Base-by-base conservation (phyloP, 805 yeast genomes). In the Saccharomyces kudriavzevii region DNA sequence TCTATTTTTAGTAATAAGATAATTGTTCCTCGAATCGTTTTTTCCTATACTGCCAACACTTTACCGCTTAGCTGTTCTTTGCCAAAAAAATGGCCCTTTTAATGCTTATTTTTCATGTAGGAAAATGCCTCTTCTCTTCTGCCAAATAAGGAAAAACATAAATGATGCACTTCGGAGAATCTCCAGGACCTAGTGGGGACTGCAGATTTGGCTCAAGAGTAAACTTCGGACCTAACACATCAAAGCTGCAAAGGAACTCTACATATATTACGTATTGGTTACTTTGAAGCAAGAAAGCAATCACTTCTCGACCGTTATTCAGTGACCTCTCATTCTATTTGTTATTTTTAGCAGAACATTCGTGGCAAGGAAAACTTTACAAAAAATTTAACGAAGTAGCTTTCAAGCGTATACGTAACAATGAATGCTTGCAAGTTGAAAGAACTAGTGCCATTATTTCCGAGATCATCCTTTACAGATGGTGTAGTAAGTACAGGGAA, bases 401-500 rank as follows among this genome's bases (percentile, higher is more conserved):
- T 22, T 8, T 14, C 29, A 10, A 27, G 35, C 25, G 20, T 28
- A 28, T 29, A 48, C 13, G 4, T n/a, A 24, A n/a, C 14, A 25
- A 40, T 35, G 40, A 49, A 27, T 45, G 24, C 25, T 11, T 49
- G 45, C 31, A 20, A 27, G 46, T 27, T 49, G 22, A 40, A 20
- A 13, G 25, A 30, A 5, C 17, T n/a, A 9, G 43, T 40, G 8
- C 28, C 47, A 6, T 46, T 55, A 22, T 51, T 55, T 26, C 58
- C 56, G 45, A 54, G 67, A 48, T 57, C 60, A 1, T 48, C 49
- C 9, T 59, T 56, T 40, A 51, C 63, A 11, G 57, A 60, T 43
- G 70, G 63, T 49, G 66, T 65, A 2, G 56, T 60, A 13, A 59
- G 66, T 24, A 72, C 77, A 2, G 74, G 72, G 5, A 60, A 73